A percentile compares a stretch with the other conserved stretches of the same genome.
Evolutionary conservation across 2,329 filamentous ascomycete species (phyloP).

Genomic region (Rosellinia necatrix): DNA sequence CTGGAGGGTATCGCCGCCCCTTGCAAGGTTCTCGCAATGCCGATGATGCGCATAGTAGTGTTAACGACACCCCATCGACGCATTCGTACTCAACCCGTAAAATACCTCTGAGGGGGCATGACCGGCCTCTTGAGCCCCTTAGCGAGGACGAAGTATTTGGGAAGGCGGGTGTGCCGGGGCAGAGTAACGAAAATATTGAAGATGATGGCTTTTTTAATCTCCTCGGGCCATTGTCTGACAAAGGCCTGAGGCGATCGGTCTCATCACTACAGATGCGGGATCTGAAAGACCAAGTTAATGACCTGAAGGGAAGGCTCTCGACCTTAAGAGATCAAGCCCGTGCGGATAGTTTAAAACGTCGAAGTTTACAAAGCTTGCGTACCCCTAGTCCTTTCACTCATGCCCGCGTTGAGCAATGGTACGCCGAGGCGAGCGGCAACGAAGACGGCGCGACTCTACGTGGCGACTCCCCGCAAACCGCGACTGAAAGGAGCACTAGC

Average conservation of each 20-base stretch:
- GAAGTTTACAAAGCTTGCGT: constrained; percentile 75
- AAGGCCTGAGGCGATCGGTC: constrained; percentile 64
- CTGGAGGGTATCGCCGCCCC: constrained; percentile 61
- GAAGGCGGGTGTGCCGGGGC: constrained; percentile 30
- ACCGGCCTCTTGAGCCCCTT: constrained; percentile 55
- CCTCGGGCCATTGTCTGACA: constrained; percentile 48
- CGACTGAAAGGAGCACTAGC: constrained; percentile 6
- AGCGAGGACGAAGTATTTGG: constrained; percentile 55
- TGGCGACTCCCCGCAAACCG: not conserved
- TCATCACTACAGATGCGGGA: constrained; percentile 75
- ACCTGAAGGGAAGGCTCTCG: constrained; percentile 83
- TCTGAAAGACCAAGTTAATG: constrained; percentile 83
- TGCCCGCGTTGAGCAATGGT: constrained; percentile 62
- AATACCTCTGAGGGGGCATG: constrained; percentile 47
- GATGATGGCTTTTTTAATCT: constrained; percentile 51
- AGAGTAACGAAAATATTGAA: constrained; percentile 39
- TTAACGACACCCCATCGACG: constrained; percentile 35
- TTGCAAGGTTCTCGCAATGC: constrained; percentile 50
- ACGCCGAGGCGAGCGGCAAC: constrained; percentile 42
- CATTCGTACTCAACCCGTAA: constrained; percentile 38
- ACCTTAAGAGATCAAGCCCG: constrained; percentile 77
- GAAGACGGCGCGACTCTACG: constrained; percentile 24
- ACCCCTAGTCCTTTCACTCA: constrained; percentile 81
- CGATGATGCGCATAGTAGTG: constrained; percentile 45
- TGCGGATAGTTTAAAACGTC: constrained; percentile 76